Evolutionary conservation across 2,329 filamentous ascomycete species (phyloP).

Genomic region (Sporothrix curviconia): DNA sequence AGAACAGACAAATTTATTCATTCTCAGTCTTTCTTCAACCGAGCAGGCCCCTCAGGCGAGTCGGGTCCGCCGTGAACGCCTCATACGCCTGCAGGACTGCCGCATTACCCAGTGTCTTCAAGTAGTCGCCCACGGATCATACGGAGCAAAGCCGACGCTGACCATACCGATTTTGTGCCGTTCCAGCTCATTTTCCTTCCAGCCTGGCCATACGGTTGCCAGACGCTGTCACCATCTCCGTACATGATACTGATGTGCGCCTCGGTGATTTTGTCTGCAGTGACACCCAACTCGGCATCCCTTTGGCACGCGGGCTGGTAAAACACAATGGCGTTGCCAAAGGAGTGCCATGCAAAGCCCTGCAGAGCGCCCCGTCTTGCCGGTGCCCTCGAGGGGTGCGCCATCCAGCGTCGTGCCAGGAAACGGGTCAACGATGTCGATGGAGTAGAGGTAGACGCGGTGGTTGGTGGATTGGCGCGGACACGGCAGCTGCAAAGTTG

Average conservation of each 20-base stretch:
- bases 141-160: neutral
- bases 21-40: too few relatives aligned
- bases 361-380: neutral
- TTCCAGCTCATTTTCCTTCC: constrained; percentile 10
- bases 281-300: constrained; percentile 5
- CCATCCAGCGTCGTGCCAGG: constrained; percentile 4
- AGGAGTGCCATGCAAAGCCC: constrained; percentile 14
- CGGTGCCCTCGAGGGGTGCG: neutral
- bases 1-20: too few relatives aligned
- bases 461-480: neutral
- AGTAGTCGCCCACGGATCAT: neutral
- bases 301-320: constrained; percentile 12
- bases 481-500: neutral
- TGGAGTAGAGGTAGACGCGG: constrained; percentile 7
- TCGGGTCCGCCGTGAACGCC: neutral
- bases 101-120: neutral
- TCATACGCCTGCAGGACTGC: neutral
- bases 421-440: constrained; percentile 10
- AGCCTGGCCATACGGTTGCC: neutral
- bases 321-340: constrained; percentile 12
- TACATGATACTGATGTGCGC: neutral
- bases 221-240: neutral
- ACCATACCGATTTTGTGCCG: neutral
- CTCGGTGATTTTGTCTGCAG: constrained; percentile 2
- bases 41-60: neutral